Conservation (phyloP, 768 basidiomycete species). For the Tulasnella sp. region DNA sequence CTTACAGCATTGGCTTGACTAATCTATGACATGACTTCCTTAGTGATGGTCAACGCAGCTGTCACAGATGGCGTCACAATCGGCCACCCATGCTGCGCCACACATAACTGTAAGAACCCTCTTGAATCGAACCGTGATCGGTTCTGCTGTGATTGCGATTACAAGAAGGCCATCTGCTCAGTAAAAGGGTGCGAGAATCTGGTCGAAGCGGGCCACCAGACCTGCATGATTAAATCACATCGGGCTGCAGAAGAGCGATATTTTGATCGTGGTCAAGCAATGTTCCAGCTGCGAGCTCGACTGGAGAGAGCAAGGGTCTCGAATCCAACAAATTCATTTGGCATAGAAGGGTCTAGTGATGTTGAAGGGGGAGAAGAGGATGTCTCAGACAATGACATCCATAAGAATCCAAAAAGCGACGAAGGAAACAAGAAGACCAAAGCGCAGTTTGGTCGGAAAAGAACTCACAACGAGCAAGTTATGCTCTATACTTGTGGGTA, state of each 20-base stretch:
- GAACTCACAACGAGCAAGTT: background rate
- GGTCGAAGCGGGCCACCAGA: background rate
- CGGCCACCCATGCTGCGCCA: conserved; percentile 39
- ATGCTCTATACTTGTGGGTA: background rate
- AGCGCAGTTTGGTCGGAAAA: background rate
- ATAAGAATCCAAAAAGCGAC: background rate
- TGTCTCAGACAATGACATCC: background rate
- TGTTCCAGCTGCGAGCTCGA: background rate
- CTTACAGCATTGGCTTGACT: too few species aligned
- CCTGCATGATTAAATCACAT: background rate
- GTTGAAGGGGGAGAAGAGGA: background rate
- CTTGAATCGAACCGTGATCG: background rate
- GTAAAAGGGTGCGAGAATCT: background rate
- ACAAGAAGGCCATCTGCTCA: background rate
- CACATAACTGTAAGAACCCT: conserved; percentile 37
- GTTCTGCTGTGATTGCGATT: background rate
- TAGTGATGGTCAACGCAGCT: conserved; percentile 19
- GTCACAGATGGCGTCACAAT: conserved; percentile 41
- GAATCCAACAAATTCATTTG: background rate
- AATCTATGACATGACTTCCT: background rate
- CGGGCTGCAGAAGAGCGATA: background rate
- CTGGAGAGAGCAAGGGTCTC: background rate
- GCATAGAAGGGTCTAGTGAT: background rate
- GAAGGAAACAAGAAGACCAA: background rate
- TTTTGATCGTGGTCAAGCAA: background rate